Conservation (phyloP, 2,329 filamentous ascomycete species). For the Talaromyces islandicus region DNA sequence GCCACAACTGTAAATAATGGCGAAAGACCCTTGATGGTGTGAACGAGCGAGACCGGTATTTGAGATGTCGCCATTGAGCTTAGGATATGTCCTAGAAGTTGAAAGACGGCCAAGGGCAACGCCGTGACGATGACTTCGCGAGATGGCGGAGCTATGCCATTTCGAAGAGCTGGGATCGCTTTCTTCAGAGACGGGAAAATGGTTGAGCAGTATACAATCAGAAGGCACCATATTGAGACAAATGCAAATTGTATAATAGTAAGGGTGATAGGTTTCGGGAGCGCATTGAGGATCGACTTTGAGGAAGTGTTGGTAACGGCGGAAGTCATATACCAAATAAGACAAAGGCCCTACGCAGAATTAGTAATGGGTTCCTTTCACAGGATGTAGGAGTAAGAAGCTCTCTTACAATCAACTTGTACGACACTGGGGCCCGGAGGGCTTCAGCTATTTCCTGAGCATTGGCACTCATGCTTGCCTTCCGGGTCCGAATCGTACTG, state of each 20-base stretch:
- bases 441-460: constrained; percentile 90
- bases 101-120: constrained; percentile 85
- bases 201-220: constrained; percentile 69
- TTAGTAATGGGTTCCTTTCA: constrained; percentile 15
- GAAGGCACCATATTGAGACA: constrained; percentile 79
- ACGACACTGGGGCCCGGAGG: constrained; percentile 81
- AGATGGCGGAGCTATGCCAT: constrained; percentile 76
- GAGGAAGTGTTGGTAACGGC: constrained; percentile 96
- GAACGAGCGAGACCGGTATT: constrained; percentile 93
- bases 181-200: constrained; percentile 65
- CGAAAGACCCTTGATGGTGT: constrained; percentile 96
- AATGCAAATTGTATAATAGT: constrained; percentile 92
- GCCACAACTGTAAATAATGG: constrained; percentile 92
- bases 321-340: constrained; percentile 91
- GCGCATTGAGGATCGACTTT: constrained; percentile 89
- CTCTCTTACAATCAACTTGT: constrained; percentile 70
- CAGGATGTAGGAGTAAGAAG: neutral
- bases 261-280: constrained; percentile 83
- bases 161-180: constrained; percentile 69
- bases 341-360: constrained; percentile 65
- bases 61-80: constrained; percentile 90
- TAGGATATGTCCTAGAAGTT: constrained; percentile 87
- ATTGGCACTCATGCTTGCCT: constrained; percentile 83
- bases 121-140: constrained; percentile 79
- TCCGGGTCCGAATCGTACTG: constrained; percentile 70